phyloP scores from a whole-genome alignment of 2,329 filamentous ascomycete genomes.

The Nannizziopsis arthrosporioides region DNA sequence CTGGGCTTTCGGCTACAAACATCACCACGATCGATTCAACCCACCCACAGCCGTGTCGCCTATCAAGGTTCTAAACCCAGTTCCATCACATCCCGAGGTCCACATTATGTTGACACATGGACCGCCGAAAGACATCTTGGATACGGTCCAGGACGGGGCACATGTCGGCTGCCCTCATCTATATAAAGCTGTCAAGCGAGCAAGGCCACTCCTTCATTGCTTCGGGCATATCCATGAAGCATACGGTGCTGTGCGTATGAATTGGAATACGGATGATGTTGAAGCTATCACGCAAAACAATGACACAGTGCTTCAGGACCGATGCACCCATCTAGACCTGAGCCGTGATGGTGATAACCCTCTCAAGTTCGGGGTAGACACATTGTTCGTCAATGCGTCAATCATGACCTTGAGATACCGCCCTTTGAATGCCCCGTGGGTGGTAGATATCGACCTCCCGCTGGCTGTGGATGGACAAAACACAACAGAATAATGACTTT shows the following conservation, averaged over 20 bases:
- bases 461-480: not conserved
- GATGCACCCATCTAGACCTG: slow-evolving; percentile 7
- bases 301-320: slow-evolving; percentile 1
- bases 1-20: slow-evolving; percentile 46
- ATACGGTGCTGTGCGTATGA: slow-evolving; percentile 32
- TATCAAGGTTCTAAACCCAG: slow-evolving; percentile 26
- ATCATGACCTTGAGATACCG: slow-evolving; percentile 37
- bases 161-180: slow-evolving; percentile 25
- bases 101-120: slow-evolving; percentile 47
- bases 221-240: slow-evolving; percentile 36
- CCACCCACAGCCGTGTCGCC: slow-evolving; percentile 39
- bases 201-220: slow-evolving; percentile 28
- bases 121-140: slow-evolving; percentile 43
- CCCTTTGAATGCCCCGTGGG: slow-evolving; percentile 41
- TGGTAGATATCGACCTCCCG: slow-evolving; percentile 41
- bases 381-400: slow-evolving; percentile 50
- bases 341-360: slow-evolving; percentile 25
- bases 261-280: not conserved
- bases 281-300: slow-evolving; percentile 11
- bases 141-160: slow-evolving; percentile 27
- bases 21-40: slow-evolving; percentile 43
- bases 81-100: slow-evolving; percentile 17
- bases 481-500: not conserved
- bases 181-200: slow-evolving; percentile 22
- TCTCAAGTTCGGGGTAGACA: slow-evolving; percentile 37